Conservation (phyloP, 106 monocot species). For the Dendrobium chrysotoxum region DNA sequence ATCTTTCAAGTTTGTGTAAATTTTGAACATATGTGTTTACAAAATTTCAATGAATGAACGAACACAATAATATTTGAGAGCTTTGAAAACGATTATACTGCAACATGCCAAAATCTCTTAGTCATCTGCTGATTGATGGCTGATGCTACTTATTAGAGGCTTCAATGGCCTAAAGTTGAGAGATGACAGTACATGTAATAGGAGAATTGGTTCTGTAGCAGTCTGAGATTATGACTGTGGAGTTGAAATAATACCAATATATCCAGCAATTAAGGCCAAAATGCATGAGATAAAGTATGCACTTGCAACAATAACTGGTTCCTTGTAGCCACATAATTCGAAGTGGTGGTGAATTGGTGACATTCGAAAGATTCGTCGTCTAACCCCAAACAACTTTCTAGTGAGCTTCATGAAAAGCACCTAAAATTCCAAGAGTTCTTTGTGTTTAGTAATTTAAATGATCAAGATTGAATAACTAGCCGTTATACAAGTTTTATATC, state of each 20-base stretch:
- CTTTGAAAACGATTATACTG: no score
- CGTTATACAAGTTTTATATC: no score
- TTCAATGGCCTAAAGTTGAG: not conserved
- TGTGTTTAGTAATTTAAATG: not conserved
- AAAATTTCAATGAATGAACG: no score
- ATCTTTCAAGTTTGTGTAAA: no score
- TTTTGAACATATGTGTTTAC: no score
- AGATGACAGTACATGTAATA: not conserved
- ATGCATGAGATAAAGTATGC: constrained; percentile 40
- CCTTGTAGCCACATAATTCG: constrained; percentile 36
- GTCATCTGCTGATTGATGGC: not conserved
- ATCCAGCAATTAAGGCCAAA: constrained; percentile 50
- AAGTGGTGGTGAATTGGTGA: constrained; percentile 36
- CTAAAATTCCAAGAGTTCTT: not conserved
- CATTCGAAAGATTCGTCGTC: constrained; percentile 23
- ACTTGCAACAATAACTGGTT: constrained; percentile 45
- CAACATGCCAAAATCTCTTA: not conserved
- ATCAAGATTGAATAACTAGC: no score
- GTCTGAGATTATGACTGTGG: not conserved
- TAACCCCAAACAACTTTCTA: constrained; percentile 7
- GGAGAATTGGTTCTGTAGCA: not conserved
- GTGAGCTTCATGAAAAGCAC: constrained; percentile 8
- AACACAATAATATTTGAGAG: no score
- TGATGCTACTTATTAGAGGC: not conserved
- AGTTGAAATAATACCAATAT: constrained; percentile 48